These are phyloP conservation scores for Amaranthus hypochondriacus DNA, from an alignment of 148 eudicot genomes.

Conservation along the genomic window DNA sequence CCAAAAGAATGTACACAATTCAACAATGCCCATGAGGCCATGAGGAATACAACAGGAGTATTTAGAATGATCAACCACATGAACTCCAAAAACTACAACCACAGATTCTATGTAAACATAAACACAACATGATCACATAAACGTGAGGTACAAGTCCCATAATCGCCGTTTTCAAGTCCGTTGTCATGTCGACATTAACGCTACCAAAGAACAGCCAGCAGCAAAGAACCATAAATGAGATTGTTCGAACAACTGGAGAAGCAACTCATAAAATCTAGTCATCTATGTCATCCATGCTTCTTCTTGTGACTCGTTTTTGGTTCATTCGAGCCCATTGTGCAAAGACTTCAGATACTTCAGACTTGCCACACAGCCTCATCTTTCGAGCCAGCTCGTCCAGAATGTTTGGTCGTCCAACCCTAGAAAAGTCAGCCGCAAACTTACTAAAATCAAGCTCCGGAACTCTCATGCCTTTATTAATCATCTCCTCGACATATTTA, in stretches of 20 bases:
- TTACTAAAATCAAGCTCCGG: constrained; percentile 73
- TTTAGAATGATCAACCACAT: too few relatives aligned
- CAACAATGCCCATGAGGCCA: too few relatives aligned
- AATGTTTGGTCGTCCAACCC: constrained; percentile 55
- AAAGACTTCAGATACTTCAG: constrained; percentile 57
- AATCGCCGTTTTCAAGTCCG: too few relatives aligned
- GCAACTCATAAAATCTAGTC: neutral
- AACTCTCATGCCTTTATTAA: constrained; percentile 82
- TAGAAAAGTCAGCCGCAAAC: constrained; percentile 55
- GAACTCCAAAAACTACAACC: too few relatives aligned
- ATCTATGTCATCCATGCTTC: constrained; percentile 21
- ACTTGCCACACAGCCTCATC: constrained; percentile 60
- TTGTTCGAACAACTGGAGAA: neutral
- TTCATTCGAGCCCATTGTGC: constrained; percentile 61
- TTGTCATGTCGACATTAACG: too few relatives aligned
- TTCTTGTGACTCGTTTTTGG: constrained; percentile 34
- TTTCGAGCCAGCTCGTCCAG: constrained; percentile 66
- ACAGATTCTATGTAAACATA: too few relatives aligned
- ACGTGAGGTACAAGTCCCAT: too few relatives aligned
- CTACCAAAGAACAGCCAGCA: too few relatives aligned
- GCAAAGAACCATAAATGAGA: too few relatives aligned
- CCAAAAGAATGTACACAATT: too few relatives aligned
- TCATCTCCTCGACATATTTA: constrained; percentile 69
- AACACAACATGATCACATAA: too few relatives aligned
- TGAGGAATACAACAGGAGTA: too few relatives aligned